Evolutionary conservation across 1,284 basidiomycete genomes (phyloP), one percentile per base, ranked within the genome.

Genomic region (Phaffia rhodozyma): DNA sequence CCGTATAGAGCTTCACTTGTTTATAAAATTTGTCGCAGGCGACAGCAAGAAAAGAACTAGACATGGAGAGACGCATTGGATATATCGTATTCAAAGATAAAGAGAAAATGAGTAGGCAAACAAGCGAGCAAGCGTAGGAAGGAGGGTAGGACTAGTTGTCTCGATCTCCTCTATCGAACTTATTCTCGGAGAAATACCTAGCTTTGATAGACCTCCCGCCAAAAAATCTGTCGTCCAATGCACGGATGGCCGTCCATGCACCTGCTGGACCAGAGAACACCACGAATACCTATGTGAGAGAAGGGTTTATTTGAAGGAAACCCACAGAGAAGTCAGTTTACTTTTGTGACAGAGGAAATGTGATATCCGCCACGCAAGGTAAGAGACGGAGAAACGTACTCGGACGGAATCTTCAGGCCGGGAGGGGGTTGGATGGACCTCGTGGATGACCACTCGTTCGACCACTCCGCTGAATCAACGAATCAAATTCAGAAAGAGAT

Each of bases 231-330:
- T 90, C 91, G 71, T 96, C 90, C 65, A 97, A 81, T 72, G 91
- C 89, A 56, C 87, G 83, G 1, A 91, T 87, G 0, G 90, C 91
- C 74, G 91, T 90, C 89, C 91, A 97, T 2, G 92, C 93, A 9
- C 90, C 93, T 0, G 83, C 91, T 11, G 91, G 86, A 0, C 92
- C 92, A 0, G 83, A 83, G 70, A 92, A 94, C 56, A 86, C 77
- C 7, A 92, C 85, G 73, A 91, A 93, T 55, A 93, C 85, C 53
- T 43, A 16, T 43, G 5, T 16, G 13, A 11, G 38, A 11, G 38
- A 11, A 11, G 5, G 5, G 38, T 43, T 7, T 43, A 9, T 34
- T 4, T 34, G 9, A 9, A n/a, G n/a, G n/a, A n/a, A n/a, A n/a
- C n/a, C n/a, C n/a, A n/a, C n/a, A n/a, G n/a, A n/a, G n/a, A n/a